Evolutionary conservation across 176 grass and related monocot species (phyloP), one percentile per base, ranked within the genome.

Genomic region (Neostapfia colusana): DNA sequence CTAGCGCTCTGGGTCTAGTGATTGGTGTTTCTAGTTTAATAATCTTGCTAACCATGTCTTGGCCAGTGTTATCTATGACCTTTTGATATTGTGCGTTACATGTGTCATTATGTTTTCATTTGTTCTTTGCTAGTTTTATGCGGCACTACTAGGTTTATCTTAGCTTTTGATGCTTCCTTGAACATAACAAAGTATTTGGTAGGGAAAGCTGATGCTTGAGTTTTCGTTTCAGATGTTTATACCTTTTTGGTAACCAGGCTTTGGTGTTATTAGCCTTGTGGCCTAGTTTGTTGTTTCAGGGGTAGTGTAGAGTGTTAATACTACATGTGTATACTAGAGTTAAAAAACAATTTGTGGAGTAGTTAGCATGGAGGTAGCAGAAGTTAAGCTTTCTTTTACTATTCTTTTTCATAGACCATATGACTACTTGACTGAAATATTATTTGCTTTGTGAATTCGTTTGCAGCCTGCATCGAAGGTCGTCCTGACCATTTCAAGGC

Each of bases 401-500:
- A 4, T 15, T 12, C 21, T 63, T 63, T 21, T 55, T 76, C 49
- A 53, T 42, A 60, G 0, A 56, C 44, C 40, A 75, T 17, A 55
- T 20, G 40, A 35, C 11, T 85, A 38, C 26, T 23, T 64, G 15
- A 42, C 75, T 23, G 10, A 37, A 63, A 74, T 81, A 70, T 84
- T 78, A 81, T 61, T 41, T 63, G 17, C n/a, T 50, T 79, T 50
- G 31, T 79, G 63, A 28, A 62, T 75, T 75, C 64, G 54, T 65
- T 78, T 82, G 55, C 88, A 83, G 91, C 88, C 83, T 48, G 61
- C 73, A 6, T 95, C 92, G 44, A 92, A 82, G 82, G 81, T 80
- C 78, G 87, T 49, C 71, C 63, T 90, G 34, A 90, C 89, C 69
- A 89, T 97, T 84, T 94, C 95, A 23, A 89, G 92, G 80, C 81